Evolutionary conservation across 75 land plant species (phyloP), one percentile per base, ranked within the genome.

Genomic region (Cupressus sempervirens): DNA sequence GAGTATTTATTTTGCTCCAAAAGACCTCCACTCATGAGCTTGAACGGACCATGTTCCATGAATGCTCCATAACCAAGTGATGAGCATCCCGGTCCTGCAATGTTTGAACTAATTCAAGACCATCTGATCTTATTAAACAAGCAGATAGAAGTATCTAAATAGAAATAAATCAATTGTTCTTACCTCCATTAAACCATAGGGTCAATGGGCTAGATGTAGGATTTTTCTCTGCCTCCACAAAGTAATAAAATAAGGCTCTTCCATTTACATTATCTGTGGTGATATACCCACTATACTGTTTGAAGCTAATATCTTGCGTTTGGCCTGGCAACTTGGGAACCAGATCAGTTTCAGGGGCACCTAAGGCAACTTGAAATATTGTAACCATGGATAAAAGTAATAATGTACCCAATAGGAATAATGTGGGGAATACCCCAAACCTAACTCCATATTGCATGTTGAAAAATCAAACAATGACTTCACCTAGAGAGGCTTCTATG

Each of bases 181-280:
- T 40, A 89, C 93, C 93, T 92, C 93, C 93, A 89, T 91, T 92
- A 65, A 92, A 81, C 92, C 93, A 92, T 40, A 92, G 56, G 18
- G 89, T 86, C 83, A 92, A 84, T 15, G 93, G 92, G 1, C 73
- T 83, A 32, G 90, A 87, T 52, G 58, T 29, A 15, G 92, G 89
- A 62, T 89, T 86, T 23, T 76, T 52, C n/a, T n/a, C 80, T 6
- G 92, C 92, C 86, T 92, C 92, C 62, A 92, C 93, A 58, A 91
- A 91, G 87, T 91, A 92, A 86, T 89, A 92, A 48, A 92, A 92
- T 46, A 92, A 67, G n/a, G 93, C 89, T 32, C 89, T 75, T 36
- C 89, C 89, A 15, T 88, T 40, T 29, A 16, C 45, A 13, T 77
- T 72, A 84, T 85, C 70, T 7, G 84, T 82, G 12, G 90, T 86